Evolutionary conservation across 306 rosid genomes (phyloP).

Genomic region (Lagenaria siceraria): DNA sequence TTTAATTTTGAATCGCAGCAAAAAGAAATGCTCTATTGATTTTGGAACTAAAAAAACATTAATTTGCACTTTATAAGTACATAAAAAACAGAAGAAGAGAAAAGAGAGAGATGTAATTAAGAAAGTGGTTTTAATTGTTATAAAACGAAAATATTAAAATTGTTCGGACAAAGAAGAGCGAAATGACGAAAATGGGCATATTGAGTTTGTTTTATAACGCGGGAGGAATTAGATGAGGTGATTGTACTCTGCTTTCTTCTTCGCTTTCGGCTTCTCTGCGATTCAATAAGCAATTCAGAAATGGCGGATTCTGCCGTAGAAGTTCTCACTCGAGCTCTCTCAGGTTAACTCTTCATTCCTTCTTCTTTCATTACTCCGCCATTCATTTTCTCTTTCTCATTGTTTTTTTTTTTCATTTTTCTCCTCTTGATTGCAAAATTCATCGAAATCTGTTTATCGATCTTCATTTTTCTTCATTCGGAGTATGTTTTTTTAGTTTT

Average conservation of each 20-base stretch:
- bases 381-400: neutral
- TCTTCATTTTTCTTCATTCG: neutral
- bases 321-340: conserved; percentile 55
- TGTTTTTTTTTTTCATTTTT: neutral
- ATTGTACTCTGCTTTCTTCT: neutral
- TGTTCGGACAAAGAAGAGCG: neutral
- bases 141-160: neutral
- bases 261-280: neutral
- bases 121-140: neutral
- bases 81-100: neutral
- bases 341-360: conserved; percentile 33
- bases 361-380: neutral
- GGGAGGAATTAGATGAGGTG: neutral
- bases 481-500: neutral
- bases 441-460: neutral
- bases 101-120: neutral
- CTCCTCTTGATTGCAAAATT: neutral
- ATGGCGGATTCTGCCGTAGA: conserved; percentile 33
- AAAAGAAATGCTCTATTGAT: no score
- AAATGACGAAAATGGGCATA: conserved; percentile 6
- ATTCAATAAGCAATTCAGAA: neutral
- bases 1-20: neutral
- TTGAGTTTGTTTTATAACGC: neutral
- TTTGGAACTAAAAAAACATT: no score
- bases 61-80: neutral